Evolutionary conservation across 2,329 filamentous ascomycete species (phyloP).

Genomic region (Ophiostoma ips): DNA sequence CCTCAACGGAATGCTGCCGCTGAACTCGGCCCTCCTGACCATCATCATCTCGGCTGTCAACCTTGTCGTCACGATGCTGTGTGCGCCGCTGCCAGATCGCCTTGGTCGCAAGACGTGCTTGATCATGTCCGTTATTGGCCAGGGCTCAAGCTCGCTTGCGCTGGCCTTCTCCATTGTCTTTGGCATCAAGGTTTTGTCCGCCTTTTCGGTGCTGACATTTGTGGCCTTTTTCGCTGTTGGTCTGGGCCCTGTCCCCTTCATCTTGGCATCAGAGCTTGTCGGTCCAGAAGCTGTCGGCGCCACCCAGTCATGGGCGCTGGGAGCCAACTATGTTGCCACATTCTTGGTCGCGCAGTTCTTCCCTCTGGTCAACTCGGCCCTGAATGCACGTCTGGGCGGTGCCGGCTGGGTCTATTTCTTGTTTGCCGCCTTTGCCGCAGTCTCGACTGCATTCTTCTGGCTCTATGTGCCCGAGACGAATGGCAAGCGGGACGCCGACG

Average conservation of each 20-base stretch:
- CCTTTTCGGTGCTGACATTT: constrained; percentile 68
- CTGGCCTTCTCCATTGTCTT: constrained; percentile 71
- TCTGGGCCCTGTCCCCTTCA: constrained; percentile 87
- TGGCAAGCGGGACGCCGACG: constrained; percentile 69
- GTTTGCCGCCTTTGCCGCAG: constrained; percentile 61
- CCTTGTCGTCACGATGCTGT: constrained; percentile 65
- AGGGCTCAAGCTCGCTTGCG: constrained; percentile 63
- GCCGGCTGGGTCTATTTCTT: constrained; percentile 80
- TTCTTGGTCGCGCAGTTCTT: constrained; percentile 94
- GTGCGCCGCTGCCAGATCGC: constrained; percentile 73
- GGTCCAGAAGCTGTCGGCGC: constrained; percentile 82
- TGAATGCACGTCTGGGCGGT: constrained; percentile 51
- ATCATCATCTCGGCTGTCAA: constrained; percentile 81
- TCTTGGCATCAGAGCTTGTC: constrained; percentile 82
- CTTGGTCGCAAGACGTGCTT: constrained; percentile 80
- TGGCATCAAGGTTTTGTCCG: constrained; percentile 60
- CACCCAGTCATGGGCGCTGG: constrained; percentile 76
- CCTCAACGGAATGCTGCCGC: constrained; percentile 64
- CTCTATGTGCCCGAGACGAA: constrained; percentile 75
- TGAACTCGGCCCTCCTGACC: constrained; percentile 70
- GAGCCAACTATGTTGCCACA: constrained; percentile 78
- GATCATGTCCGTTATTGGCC: constrained; percentile 67
- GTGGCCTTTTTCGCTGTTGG: constrained; percentile 84
- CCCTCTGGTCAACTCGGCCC: constrained; percentile 63
- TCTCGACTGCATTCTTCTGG: constrained; percentile 58